Evolutionary conservation across 1,284 basidiomycete species (phyloP).

Genomic region (Cryptococcus sp.): DNA sequence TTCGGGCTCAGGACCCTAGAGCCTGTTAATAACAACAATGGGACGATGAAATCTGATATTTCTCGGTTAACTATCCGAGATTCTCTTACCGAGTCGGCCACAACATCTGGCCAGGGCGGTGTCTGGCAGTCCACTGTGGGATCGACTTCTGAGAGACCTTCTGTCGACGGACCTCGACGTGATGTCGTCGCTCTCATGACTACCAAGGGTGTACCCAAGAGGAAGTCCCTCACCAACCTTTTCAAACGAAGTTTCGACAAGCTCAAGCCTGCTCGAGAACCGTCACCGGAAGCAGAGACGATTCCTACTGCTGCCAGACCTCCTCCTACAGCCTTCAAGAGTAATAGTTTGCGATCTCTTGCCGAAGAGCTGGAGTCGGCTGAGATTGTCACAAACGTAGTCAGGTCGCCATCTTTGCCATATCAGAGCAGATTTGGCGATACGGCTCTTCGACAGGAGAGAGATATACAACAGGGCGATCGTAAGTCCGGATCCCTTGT

Average conservation of each 20-base stretch:
- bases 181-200: not conserved
- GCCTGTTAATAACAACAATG: not conserved
- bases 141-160: not conserved
- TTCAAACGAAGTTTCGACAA: slow-evolving; percentile 29
- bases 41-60: not conserved
- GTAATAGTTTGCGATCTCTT: slow-evolving; percentile 4
- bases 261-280: slow-evolving; percentile 5
- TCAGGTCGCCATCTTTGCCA: slow-evolving; percentile 1
- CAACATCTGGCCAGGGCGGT: not conserved
- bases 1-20: not conserved
- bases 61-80: not conserved
- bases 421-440: slow-evolving; percentile 11
- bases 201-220: slow-evolving; percentile 22
- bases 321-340: not conserved
- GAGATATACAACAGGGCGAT: not conserved
- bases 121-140: not conserved
- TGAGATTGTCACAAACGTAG: not conserved
- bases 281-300: not conserved
- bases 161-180: not conserved
- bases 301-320: not conserved
- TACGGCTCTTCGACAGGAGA: not conserved
- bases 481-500: not conserved
- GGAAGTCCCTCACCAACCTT: slow-evolving; percentile 36
- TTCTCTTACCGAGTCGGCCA: not conserved
- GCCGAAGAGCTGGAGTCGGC: slow-evolving; percentile 23